Evolutionary conservation across 257 asterid species (phyloP), one percentile per base, ranked within the genome.

Genomic region (Cordia subcordata): DNA sequence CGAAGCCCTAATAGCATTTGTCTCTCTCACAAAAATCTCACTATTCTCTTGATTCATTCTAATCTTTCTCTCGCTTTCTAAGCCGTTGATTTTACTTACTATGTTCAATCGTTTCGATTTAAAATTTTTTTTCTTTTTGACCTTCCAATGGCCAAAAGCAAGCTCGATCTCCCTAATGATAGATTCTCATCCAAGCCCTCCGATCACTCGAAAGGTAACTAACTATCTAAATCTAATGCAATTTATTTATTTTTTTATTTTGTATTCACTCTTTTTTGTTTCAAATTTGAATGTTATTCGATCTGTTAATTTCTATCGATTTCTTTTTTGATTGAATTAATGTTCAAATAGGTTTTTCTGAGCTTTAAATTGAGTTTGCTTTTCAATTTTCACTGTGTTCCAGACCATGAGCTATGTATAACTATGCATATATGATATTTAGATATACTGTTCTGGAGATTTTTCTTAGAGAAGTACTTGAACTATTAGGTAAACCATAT

Each of bases 91-190:
- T 66, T 77, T 57, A 40, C 68, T 58, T 58, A 46, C 74, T 32
- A n/a, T 33, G 3, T 10, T 42, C 47, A 11, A 22, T 55, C 51
- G 47, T 19, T 1, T 52, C 20, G 13, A 13, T 22, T 19, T 11
- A n/a, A n/a, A 15, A 15, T 18, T 4, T 13, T 8, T 18, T 13
- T 0, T 10, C 14, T 52, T 20, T 8, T 60, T 67, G 53, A 58
- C 77, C 61, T 15, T 53, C 37, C 70, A 72, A 92, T 92, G 99
- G 77, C 87, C 58, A 89, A 80, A 53, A 72, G 78, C 71, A 84
- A 84, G 77, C 83, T 84, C 54, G 85, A 85, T 85, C 88, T 85
- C 69, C 86, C 84, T 39, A 89, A 83, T 69, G 87, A 83, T 85
- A 88, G 84, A 80, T 67, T 82, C 72, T 58, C 62, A 8, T 76